A percentile compares a stretch with the other conserved stretches of the same genome.
Conservation (phyloP, 202 grass and related monocot species). For the Alloteropsis angusta region DNA sequence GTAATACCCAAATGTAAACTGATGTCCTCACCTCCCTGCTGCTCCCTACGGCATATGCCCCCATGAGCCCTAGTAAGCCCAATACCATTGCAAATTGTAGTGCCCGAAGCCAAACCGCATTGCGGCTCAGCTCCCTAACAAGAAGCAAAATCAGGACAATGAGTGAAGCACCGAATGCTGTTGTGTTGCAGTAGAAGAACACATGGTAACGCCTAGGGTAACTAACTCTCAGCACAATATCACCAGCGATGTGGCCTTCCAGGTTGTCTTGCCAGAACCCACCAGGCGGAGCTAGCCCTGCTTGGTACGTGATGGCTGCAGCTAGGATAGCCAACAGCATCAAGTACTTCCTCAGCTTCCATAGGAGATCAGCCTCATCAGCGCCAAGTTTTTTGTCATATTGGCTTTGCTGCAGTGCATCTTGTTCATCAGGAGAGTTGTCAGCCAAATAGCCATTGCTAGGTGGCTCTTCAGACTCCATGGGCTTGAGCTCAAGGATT, state of each 20-base stretch:
- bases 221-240: conserved; percentile 25
- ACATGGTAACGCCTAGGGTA: conserved; percentile 21
- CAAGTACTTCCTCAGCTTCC: conserved; percentile 42
- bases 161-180: conserved; percentile 40
- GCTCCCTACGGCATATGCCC: conserved; percentile 49
- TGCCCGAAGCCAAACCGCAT: conserved; percentile 12
- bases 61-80: conserved; percentile 41
- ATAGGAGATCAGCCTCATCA: conserved; percentile 27
- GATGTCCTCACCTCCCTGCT: conserved; percentile 25
- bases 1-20: conserved; percentile 40
- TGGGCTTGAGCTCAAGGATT: conserved; percentile 3
- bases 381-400: not conserved
- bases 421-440: not conserved
- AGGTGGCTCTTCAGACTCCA: not conserved
- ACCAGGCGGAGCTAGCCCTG: conserved; percentile 43
- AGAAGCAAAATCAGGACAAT: conserved; percentile 46
- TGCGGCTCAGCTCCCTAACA: conserved; percentile 3
- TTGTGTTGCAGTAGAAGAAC: conserved; percentile 56
- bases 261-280: conserved; percentile 43
- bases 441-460: not conserved
- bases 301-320: conserved; percentile 49
- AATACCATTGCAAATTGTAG: conserved; percentile 40
- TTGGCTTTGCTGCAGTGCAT: not conserved
- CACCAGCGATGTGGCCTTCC: conserved; percentile 1
- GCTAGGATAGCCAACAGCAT: conserved; percentile 53